Percentiles rank a stretch among this genome's conserved stretches.
Conservation (phyloP, 495 filamentous ascomycete genomes). For the Schizothecium vesticola region DNA sequence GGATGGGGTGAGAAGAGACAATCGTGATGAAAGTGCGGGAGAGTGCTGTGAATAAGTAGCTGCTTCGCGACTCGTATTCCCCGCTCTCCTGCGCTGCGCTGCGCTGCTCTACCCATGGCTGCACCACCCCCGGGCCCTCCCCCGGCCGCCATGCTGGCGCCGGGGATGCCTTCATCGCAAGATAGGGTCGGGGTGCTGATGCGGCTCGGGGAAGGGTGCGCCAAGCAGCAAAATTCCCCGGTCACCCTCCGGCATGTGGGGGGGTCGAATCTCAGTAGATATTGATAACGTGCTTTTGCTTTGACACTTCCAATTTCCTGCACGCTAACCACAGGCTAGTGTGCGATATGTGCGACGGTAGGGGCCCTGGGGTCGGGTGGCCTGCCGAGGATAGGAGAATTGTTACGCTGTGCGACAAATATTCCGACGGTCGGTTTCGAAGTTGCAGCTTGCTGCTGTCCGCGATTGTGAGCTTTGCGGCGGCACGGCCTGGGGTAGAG, state of each 20-base stretch:
- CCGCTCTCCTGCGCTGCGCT: too few relatives aligned
- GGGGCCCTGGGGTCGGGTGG: not conserved
- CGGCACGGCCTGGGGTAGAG: too few relatives aligned
- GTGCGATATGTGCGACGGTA: not conserved
- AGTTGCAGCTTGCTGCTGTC: too few relatives aligned
- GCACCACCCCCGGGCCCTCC: not conserved
- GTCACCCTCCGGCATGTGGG: not conserved
- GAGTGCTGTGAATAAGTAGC: not conserved
- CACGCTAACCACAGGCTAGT: not conserved
- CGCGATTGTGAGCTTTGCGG: too few relatives aligned
- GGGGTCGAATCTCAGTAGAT: too few relatives aligned
- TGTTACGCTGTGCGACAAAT: not conserved
- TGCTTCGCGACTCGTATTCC: too few relatives aligned
- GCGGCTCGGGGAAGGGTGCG: not conserved
- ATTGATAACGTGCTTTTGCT: not conserved
- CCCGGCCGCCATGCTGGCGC: not conserved
- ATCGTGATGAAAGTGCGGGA: not conserved
- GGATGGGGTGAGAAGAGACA: not conserved
- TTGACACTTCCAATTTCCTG: not conserved
- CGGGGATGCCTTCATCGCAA: not conserved
- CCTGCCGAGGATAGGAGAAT: slow-evolving; percentile 4
- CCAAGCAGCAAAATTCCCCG: not conserved
- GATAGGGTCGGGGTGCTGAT: not conserved
- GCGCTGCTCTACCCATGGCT: too few relatives aligned
- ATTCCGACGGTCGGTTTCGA: too few relatives aligned